Conservation (phyloP, 768 basidiomycete species). For the Suillus sp. region DNA sequence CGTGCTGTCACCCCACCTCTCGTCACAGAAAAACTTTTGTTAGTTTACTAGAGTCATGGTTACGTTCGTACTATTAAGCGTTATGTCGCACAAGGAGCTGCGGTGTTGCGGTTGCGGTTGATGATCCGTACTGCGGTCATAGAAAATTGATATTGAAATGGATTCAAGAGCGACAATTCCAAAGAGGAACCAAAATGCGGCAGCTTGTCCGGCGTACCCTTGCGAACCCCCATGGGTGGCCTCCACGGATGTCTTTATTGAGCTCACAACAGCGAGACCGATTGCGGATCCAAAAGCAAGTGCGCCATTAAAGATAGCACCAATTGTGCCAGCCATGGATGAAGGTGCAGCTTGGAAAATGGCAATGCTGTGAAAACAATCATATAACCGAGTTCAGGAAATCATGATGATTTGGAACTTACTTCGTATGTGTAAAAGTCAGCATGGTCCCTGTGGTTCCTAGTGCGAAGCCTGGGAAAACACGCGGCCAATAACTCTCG, state of each 20-base stretch:
- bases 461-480: conserved; percentile 52
- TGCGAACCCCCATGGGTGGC: conserved; percentile 31
- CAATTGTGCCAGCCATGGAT: conserved; percentile 51
- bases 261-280: conserved; percentile 49
- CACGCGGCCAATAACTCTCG: conserved; percentile 46
- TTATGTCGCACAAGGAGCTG: background rate
- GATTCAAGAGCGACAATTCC: conserved; percentile 38
- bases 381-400: too few species aligned
- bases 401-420: too few species aligned
- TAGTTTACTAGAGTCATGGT: too few species aligned
- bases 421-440: conserved; percentile 40
- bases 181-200: conserved; percentile 46
- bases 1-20: too few species aligned
- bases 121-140: conserved; percentile 24
- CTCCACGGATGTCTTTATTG: conserved; percentile 51
- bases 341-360: conserved; percentile 50
- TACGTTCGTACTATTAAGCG: too few species aligned
- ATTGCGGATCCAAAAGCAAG: conserved; percentile 55
- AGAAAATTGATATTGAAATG: conserved; percentile 38
- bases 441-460: conserved; percentile 50
- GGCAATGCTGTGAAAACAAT: conserved; percentile 42
- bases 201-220: conserved; percentile 43
- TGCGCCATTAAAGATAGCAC: conserved; percentile 58
- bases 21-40: too few species aligned
- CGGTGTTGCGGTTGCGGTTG: conserved; percentile 3